phyloP scores from a whole-genome alignment of 2,329 filamentous ascomycete genomes.

The Sclerotinia spermophila region DNA sequence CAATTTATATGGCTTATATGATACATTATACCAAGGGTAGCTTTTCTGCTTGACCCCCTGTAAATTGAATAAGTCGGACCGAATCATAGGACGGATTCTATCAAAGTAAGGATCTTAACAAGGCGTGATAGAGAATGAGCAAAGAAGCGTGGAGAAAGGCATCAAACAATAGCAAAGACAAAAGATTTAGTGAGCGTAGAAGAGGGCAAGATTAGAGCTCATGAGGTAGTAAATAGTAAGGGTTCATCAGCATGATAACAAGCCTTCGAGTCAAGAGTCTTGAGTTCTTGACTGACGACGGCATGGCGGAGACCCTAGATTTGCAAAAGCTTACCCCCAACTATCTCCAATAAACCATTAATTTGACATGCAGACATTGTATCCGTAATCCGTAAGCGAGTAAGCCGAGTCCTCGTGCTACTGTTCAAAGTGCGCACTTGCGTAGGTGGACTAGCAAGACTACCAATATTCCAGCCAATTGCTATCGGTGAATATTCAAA shows the following conservation, averaged over 20 bases:
- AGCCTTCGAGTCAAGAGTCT: neutral
- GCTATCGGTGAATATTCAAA: slow-evolving; percentile 9
- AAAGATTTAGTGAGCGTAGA: neutral
- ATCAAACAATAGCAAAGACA: neutral
- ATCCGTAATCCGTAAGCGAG: neutral
- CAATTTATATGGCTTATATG: neutral
- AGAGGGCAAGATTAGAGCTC: neutral
- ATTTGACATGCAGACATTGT: neutral
- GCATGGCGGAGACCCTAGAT: neutral
- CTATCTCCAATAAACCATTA: neutral
- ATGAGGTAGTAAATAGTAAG: too few relatives aligned
- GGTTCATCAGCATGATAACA: neutral
- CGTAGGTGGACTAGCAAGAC: neutral
- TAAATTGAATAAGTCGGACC: slow-evolving; percentile 17
- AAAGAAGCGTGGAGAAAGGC: neutral
- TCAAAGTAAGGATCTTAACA: neutral
- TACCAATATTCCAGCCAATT: neutral
- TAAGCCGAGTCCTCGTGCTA: neutral
- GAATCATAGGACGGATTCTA: slow-evolving; percentile 13
- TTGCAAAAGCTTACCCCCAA: neutral
- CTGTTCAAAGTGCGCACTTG: neutral
- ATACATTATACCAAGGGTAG: slow-evolving; percentile 10
- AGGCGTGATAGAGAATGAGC: neutral
- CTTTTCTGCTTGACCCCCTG: slow-evolving; percentile 4
- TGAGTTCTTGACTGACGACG: neutral